Evolutionary conservation across 352 stramenopile species (phyloP).

Genomic region (Phytophthora brassicae): DNA sequence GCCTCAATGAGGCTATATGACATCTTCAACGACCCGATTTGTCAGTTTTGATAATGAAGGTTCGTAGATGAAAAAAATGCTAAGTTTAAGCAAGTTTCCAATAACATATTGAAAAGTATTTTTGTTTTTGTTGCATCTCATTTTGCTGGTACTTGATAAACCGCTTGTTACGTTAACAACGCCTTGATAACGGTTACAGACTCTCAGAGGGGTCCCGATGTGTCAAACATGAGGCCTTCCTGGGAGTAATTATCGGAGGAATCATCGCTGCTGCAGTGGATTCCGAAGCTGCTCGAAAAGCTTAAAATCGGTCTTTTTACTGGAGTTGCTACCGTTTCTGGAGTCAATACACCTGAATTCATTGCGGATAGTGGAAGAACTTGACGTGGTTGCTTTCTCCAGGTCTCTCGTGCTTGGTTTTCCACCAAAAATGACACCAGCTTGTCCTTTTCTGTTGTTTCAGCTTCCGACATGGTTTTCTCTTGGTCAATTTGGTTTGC

Average conservation of each 20-base stretch:
- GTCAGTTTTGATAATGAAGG: not conserved
- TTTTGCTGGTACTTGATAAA: slow-evolving; percentile 1
- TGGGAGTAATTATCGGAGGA: slow-evolving; percentile 6
- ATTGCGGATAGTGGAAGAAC: not conserved
- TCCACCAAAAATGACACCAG: slow-evolving; percentile 46
- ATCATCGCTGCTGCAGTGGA: slow-evolving; percentile 27
- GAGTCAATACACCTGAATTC: not conserved
- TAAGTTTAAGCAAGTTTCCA: slow-evolving; percentile 11
- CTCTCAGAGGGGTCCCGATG: slow-evolving; percentile 16
- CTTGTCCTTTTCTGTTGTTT: slow-evolving; percentile 28
- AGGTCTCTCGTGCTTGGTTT: slow-evolving; percentile 52
- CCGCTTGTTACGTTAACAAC: not conserved
- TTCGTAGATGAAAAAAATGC: not conserved
- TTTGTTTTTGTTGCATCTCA: slow-evolving; percentile 19
- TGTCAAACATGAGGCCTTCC: slow-evolving; percentile 38
- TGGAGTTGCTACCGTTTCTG: not conserved
- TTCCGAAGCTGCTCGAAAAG: slow-evolving; percentile 35
- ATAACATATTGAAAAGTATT: slow-evolving; percentile 14
- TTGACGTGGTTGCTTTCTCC: slow-evolving; percentile 31
- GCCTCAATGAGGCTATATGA: slow-evolving; percentile 67
- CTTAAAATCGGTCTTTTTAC: slow-evolving; percentile 24
- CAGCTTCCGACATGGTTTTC: slow-evolving; percentile 2
- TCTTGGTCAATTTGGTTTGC: slow-evolving; percentile 32
- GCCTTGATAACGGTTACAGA: not conserved
- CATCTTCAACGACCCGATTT: slow-evolving; percentile 30